Evolutionary conservation across 2,329 filamentous ascomycete species (phyloP).

Genomic region (Botrytis aclada): DNA sequence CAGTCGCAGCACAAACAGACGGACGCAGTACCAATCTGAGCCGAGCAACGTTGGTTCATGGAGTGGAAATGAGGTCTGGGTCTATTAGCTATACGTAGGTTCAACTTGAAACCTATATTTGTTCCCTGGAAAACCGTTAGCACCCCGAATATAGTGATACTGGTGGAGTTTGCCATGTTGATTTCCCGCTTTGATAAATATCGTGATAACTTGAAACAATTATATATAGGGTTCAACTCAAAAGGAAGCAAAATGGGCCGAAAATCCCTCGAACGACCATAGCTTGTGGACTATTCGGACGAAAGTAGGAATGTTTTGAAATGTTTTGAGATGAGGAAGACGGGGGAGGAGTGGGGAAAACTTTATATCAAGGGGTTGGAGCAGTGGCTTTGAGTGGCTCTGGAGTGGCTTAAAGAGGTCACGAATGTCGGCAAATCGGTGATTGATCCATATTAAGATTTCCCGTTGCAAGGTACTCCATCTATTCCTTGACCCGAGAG

Average conservation of each 20-base stretch:
- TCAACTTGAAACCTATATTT: not conserved
- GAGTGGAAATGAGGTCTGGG: conserved; percentile 7
- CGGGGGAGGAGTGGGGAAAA: not conserved
- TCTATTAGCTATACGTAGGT: not conserved
- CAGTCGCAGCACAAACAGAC: not conserved
- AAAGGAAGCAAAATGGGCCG: not conserved
- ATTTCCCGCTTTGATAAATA: not conserved
- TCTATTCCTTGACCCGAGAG: not conserved
- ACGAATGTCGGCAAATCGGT: not conserved
- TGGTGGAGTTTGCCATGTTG: not conserved
- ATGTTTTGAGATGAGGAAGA: not conserved
- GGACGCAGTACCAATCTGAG: not conserved
- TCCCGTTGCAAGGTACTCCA: not conserved
- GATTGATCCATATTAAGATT: conserved; percentile 11
- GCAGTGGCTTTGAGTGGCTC: not conserved
- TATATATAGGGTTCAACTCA: not conserved
- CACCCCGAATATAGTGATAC: not conserved
- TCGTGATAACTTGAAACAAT: not conserved
- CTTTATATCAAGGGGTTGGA: conserved; percentile 1
- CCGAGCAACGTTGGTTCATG: not conserved
- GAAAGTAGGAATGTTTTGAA: not conserved
- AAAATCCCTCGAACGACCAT: not conserved
- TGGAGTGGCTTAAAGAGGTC: not conserved
- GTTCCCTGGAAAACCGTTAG: not conserved
- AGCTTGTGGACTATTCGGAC: not conserved